Percentiles rank a stretch among this genome's conserved stretches.
phyloP scores from a whole-genome alignment of 306 rosid genomes.

The Pueraria montana region DNA sequence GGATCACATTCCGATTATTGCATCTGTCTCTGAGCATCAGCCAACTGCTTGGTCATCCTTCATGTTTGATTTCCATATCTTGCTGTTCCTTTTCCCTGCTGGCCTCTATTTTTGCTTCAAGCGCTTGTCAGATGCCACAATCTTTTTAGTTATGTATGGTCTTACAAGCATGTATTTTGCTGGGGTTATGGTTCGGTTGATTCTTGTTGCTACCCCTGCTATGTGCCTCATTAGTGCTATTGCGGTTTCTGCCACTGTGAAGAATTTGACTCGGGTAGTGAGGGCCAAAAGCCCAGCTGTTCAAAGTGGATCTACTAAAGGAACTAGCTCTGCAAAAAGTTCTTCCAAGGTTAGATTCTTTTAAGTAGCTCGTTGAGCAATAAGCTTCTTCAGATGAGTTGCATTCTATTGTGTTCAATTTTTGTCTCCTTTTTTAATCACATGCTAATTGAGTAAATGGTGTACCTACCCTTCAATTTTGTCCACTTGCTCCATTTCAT shows the following conservation, averaged over 20 bases:
- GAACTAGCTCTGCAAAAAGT: conserved; percentile 65
- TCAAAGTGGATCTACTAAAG: conserved; percentile 80
- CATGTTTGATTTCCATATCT: conserved; percentile 98
- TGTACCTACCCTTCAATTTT: not conserved
- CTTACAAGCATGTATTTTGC: conserved; percentile 99
- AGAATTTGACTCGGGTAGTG: conserved; percentile 78
- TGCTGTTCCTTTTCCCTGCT: conserved; percentile 95
- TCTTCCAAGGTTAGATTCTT: conserved; percentile 83
- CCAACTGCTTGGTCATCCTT: conserved; percentile 99
- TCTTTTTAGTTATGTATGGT: conserved; percentile 96
- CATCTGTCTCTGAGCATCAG: conserved; percentile 99
- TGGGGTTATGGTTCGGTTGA: conserved; percentile 97
- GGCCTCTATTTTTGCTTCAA: conserved; percentile 99
- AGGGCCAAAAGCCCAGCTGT: conserved; percentile 75
- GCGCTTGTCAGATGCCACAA: conserved; percentile 97
- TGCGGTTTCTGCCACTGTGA: conserved; percentile 92
- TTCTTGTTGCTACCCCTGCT: conserved; percentile 99
- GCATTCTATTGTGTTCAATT: conserved; percentile 7
- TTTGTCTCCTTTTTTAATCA: not conserved
- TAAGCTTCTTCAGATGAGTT: conserved; percentile 20
- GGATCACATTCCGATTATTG: conserved; percentile 97
- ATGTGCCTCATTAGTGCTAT: conserved; percentile 97
- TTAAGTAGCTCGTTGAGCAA: conserved; percentile 6
- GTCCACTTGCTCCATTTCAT: conserved; percentile 1
- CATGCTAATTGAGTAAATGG: not conserved